These are phyloP conservation scores for Isoetes taiwanensis DNA, from an alignment of 75 land plant genomes.

Conservation along the genomic window DNA sequence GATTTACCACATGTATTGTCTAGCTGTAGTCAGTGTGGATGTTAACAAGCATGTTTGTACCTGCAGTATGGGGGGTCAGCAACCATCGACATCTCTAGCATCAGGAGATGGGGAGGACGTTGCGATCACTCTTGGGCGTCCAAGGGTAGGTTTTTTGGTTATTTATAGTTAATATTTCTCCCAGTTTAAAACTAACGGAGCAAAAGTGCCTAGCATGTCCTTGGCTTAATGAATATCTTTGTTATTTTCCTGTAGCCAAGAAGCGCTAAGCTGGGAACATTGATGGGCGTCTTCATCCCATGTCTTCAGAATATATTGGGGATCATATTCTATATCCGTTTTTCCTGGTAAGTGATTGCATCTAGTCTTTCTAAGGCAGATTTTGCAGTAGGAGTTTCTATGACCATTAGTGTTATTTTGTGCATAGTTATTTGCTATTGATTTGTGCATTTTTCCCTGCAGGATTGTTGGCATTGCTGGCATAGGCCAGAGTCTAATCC, in stretches of 20 bases:
- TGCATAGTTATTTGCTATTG: neutral
- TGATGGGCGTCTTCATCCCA: conserved; percentile 96
- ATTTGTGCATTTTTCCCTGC: conserved; percentile 3
- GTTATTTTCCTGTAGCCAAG: conserved; percentile 34
- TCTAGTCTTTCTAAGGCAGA: neutral
- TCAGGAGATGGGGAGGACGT: conserved; percentile 77
- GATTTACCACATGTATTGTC: too few species aligned
- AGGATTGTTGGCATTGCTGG: conserved; percentile 99
- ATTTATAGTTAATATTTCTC: too few species aligned
- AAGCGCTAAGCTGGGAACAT: conserved; percentile 67
- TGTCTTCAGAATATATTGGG: conserved; percentile 98
- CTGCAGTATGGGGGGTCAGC: conserved; percentile 92
- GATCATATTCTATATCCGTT: conserved; percentile 92
- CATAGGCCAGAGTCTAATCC: conserved; percentile 62
- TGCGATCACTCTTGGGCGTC: conserved; percentile 54
- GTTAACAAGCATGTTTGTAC: too few species aligned
- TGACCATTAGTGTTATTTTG: neutral
- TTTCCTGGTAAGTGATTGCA: conserved; percentile 61
- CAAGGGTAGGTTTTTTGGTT: too few species aligned
- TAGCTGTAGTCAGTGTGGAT: too few species aligned
- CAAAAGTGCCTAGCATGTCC: too few species aligned
- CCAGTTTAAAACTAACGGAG: too few species aligned
- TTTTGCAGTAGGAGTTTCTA: neutral
- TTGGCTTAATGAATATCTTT: too few species aligned
- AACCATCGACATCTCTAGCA: conserved; percentile 42